A percentile compares a stretch with the other conserved stretches of the same genome.
phyloP scores from a whole-genome alignment of 2,329 filamentous ascomycete genomes.

The Nectriaceae sp. region DNA sequence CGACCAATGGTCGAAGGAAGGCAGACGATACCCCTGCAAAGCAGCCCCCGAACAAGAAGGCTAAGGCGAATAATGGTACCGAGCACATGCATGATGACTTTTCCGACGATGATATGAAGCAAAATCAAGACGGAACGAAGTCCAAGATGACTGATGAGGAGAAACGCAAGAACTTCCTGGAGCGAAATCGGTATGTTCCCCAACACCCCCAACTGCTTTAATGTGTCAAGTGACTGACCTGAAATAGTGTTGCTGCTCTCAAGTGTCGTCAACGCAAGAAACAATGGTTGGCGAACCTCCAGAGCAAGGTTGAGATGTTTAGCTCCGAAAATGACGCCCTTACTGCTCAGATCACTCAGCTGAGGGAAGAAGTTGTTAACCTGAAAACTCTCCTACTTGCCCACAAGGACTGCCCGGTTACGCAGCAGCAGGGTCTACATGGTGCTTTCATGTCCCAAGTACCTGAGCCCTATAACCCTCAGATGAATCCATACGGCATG shows the following conservation, averaged over 20 bases:
- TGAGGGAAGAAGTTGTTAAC: slow-evolving; percentile 92
- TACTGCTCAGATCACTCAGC: slow-evolving; percentile 76
- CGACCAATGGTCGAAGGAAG: slow-evolving; percentile 74
- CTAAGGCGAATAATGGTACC: slow-evolving; percentile 48
- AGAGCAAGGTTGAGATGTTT: slow-evolving; percentile 92
- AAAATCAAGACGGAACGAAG: slow-evolving; percentile 61
- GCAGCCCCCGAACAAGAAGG: slow-evolving; percentile 67
- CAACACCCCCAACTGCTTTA: not conserved
- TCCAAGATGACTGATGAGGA: slow-evolving; percentile 71
- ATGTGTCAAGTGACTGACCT: slow-evolving; percentile 7
- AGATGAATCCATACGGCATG: slow-evolving; percentile 64
- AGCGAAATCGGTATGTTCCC: slow-evolving; percentile 80
- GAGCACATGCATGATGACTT: slow-evolving; percentile 50
- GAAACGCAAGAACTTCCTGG: slow-evolving; percentile 96
- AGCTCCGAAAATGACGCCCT: slow-evolving; percentile 89
- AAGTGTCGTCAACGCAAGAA: slow-evolving; percentile 99
- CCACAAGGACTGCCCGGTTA: slow-evolving; percentile 95
- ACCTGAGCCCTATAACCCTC: slow-evolving; percentile 55
- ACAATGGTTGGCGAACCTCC: slow-evolving; percentile 95
- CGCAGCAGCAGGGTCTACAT: slow-evolving; percentile 74
- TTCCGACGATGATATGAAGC: slow-evolving; percentile 50
- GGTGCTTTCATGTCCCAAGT: slow-evolving; percentile 57
- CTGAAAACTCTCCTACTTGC: slow-evolving; percentile 90
- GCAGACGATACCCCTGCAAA: slow-evolving; percentile 68
- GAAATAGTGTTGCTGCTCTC: slow-evolving; percentile 80